phyloP scores from a whole-genome alignment of 2,329 filamentous ascomycete genomes.

The Botrytis pseudocinerea region DNA sequence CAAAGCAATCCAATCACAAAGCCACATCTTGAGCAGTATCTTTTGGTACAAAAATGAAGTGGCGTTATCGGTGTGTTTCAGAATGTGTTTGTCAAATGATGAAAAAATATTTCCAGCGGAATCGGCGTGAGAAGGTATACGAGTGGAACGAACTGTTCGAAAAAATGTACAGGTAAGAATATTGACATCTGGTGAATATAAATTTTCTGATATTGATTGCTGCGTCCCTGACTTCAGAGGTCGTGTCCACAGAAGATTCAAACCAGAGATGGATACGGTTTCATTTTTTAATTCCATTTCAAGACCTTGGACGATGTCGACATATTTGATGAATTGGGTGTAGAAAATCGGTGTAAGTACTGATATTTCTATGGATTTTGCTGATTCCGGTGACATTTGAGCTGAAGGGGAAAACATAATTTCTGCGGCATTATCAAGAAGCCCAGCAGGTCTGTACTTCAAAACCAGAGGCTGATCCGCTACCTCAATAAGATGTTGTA shows the following conservation, averaged over 20 bases:
- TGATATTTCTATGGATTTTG: constrained; percentile 52
- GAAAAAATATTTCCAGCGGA: neutral
- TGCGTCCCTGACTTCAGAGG: neutral
- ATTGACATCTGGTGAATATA: neutral
- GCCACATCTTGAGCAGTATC: constrained; percentile 7
- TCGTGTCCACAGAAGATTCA: constrained; percentile 2
- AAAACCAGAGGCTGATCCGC: constrained; percentile 50
- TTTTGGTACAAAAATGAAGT: neutral
- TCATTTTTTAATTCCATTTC: constrained; percentile 4
- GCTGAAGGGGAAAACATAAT: constrained; percentile 43
- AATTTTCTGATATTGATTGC: neutral
- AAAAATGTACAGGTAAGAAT: neutral
- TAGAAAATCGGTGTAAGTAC: constrained; percentile 68
- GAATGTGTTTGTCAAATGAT: constrained; percentile 3
- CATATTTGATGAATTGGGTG: constrained; percentile 62
- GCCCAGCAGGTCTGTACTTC: constrained; percentile 55
- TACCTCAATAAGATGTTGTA: constrained; percentile 51
- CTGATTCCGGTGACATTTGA: constrained; percentile 23
- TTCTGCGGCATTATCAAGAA: constrained; percentile 44
- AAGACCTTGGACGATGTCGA: constrained; percentile 31
- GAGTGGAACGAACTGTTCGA: neutral
- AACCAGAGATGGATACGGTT: neutral
- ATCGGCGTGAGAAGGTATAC: neutral
- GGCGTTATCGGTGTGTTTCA: neutral
- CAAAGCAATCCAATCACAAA: constrained; percentile 16